Conservation (phyloP, 129 eudicot species). For the Escallonia herrerae region DNA sequence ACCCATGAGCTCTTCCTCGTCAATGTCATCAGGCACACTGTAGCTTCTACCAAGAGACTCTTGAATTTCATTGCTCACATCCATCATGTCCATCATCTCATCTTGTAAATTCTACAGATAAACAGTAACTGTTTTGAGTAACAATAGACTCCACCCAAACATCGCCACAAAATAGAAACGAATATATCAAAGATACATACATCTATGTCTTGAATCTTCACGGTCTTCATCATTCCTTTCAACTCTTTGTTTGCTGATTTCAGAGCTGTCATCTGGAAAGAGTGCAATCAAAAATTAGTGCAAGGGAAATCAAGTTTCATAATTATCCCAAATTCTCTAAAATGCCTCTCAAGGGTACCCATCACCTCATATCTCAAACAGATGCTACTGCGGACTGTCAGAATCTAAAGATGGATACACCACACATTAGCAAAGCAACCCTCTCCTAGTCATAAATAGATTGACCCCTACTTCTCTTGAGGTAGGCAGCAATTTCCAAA, state of each 20-base stretch:
- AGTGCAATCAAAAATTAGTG: slow-evolving; percentile 6
- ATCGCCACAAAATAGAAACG: background rate
- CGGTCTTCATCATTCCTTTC: slow-evolving; percentile 98
- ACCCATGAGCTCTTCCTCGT: slow-evolving; percentile 97
- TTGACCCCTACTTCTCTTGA: slow-evolving; percentile 61
- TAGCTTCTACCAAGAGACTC: slow-evolving; percentile 96
- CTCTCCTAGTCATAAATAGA: slow-evolving; percentile 27
- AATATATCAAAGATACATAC: slow-evolving; percentile 33
- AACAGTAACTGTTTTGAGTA: background rate
- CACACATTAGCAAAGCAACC: slow-evolving; percentile 10
- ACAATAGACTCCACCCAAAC: no score
- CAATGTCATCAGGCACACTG: slow-evolving; percentile 92
- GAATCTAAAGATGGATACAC: slow-evolving; percentile 2
- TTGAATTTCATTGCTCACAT: slow-evolving; percentile 90
- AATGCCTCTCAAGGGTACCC: slow-evolving; percentile 1
- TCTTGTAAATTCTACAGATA: slow-evolving; percentile 79
- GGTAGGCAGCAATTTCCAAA: slow-evolving; percentile 86
- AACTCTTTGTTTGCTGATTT: slow-evolving; percentile 93
- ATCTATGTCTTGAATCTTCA: slow-evolving; percentile 94
- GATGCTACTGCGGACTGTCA: background rate
- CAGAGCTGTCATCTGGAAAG: slow-evolving; percentile 84
- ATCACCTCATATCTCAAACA: slow-evolving; percentile 2
- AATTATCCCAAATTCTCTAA: slow-evolving; percentile 6
- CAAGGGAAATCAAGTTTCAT: background rate
- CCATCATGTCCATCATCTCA: slow-evolving; percentile 99